Evolutionary conservation across 768 basidiomycete genomes (phyloP).

Genomic region (Lactifluus echinatus): DNA sequence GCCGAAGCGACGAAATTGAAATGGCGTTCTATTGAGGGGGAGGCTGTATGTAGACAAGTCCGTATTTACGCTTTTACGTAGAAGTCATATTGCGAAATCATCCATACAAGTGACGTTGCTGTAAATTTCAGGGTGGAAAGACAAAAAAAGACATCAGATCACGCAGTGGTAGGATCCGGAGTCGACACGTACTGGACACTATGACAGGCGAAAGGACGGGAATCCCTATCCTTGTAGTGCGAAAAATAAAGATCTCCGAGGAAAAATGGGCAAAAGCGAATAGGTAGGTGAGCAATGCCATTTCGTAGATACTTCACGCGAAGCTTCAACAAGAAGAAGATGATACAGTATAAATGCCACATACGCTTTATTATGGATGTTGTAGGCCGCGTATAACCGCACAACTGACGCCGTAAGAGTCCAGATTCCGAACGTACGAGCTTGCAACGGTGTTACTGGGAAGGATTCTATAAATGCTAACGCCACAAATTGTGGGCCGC

Average conservation of each 20-base stretch:
- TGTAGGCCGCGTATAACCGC: slow-evolving; percentile 81
- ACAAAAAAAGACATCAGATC: neutral
- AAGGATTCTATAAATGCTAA: neutral
- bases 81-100: slow-evolving; percentile 74
- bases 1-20: neutral
- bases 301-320: slow-evolving; percentile 71
- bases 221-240: slow-evolving; percentile 52
- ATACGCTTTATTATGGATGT: slow-evolving; percentile 76
- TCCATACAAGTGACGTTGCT: slow-evolving; percentile 75
- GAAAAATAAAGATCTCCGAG: slow-evolving; percentile 78
- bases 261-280: slow-evolving; percentile 87
- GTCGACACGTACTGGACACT: slow-evolving; percentile 69
- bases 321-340: neutral
- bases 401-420: slow-evolving; percentile 80
- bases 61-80: slow-evolving; percentile 44
- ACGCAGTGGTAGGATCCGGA: neutral
- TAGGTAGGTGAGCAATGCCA: slow-evolving; percentile 80
- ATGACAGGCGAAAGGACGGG: slow-evolving; percentile 68
- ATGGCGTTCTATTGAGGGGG: neutral
- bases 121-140: slow-evolving; percentile 10
- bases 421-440: slow-evolving; percentile 88
- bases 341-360: slow-evolving; percentile 23
- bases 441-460: slow-evolving; percentile 78
- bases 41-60: neutral
- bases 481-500: neutral